A percentile compares a stretch with the other conserved stretches of the same genome.
Evolutionary conservation across 2,329 filamentous ascomycete species (phyloP).

Genomic region (Aureobasidium sp.): DNA sequence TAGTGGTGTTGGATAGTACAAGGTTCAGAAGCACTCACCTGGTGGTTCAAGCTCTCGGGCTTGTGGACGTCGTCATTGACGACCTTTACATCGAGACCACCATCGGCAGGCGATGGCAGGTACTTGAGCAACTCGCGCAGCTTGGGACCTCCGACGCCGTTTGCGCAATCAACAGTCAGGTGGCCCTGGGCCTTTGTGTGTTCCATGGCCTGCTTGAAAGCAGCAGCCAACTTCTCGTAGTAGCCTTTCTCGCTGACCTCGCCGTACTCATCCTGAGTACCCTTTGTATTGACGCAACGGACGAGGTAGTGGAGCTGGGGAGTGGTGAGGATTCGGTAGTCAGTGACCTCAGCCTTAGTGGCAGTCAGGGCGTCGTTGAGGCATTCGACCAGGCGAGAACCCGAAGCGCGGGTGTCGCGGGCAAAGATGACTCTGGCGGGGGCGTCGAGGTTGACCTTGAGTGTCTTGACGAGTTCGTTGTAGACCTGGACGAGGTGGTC

Average conservation of each 20-base stretch:
- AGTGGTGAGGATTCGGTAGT: constrained; percentile 89
- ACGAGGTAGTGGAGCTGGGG: constrained; percentile 98
- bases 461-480: constrained; percentile 63
- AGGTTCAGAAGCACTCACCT: constrained; percentile 49
- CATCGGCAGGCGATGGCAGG: constrained; percentile 60
- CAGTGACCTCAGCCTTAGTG: constrained; percentile 64
- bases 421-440: constrained; percentile 81
- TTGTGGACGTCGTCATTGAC: constrained; percentile 91
- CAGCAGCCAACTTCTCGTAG: constrained; percentile 82
- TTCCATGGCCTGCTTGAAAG: constrained; percentile 77
- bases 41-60: constrained; percentile 80
- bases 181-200: constrained; percentile 66
- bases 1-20: background rate
- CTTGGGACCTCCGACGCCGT: constrained; percentile 92
- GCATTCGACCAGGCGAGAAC: constrained; percentile 71
- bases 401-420: constrained; percentile 87
- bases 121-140: constrained; percentile 78
- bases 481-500: constrained; percentile 70
- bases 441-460: constrained; percentile 65
- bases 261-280: constrained; percentile 80
- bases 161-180: constrained; percentile 88
- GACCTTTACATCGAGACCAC: constrained; percentile 72
- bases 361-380: constrained; percentile 74
- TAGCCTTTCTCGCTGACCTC: constrained; percentile 85
- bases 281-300: constrained; percentile 87